Percentiles rank a stretch among this genome's conserved stretches.
phyloP scores from a whole-genome alignment of 2,329 filamentous ascomycete species.

The Orbilia quercus region DNA sequence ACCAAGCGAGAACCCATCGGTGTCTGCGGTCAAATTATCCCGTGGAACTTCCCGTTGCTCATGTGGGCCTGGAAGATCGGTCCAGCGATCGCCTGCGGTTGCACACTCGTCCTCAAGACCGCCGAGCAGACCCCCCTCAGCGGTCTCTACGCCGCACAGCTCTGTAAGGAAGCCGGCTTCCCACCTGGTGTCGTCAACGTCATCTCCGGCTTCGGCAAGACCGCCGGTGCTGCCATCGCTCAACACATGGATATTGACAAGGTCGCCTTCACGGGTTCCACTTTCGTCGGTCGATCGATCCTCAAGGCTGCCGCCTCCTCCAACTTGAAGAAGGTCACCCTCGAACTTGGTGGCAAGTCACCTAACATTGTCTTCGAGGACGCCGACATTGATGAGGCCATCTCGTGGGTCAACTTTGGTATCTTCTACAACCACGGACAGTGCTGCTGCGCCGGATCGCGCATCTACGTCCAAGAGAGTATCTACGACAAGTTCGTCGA shows the following conservation, averaged over 20 bases:
- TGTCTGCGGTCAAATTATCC: constrained; percentile 87
- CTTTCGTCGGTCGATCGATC: constrained; percentile 77
- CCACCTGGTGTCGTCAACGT: constrained; percentile 81
- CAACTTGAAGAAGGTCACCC: constrained; percentile 84
- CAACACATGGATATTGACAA: constrained; percentile 85
- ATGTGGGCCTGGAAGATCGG: constrained; percentile 82
- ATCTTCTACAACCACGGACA: constrained; percentile 76
- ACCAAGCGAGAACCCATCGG: constrained; percentile 81
- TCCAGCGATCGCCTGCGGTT: constrained; percentile 77
- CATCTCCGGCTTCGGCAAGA: constrained; percentile 80
- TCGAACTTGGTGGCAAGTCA: constrained; percentile 83
- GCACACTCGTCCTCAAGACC: constrained; percentile 78
- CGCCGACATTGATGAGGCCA: constrained; percentile 79
- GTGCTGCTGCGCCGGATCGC: constrained; percentile 79
- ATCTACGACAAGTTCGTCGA: constrained; percentile 89
- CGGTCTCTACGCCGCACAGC: constrained; percentile 72
- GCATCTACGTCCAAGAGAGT: constrained; percentile 84
- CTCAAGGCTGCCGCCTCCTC: constrained; percentile 82
- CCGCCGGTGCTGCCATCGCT: constrained; percentile 79
- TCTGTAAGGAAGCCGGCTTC: constrained; percentile 81
- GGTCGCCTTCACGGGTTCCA: constrained; percentile 84
- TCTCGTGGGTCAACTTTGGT: constrained; percentile 80
- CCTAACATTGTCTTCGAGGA: constrained; percentile 84
- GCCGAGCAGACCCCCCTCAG: constrained; percentile 81
- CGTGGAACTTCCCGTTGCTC: constrained; percentile 86